Percentiles rank a stretch among this genome's conserved stretches.
Evolutionary conservation across 768 basidiomycete genomes (phyloP).

Genomic region (Auriscalpium microsporum): DNA sequence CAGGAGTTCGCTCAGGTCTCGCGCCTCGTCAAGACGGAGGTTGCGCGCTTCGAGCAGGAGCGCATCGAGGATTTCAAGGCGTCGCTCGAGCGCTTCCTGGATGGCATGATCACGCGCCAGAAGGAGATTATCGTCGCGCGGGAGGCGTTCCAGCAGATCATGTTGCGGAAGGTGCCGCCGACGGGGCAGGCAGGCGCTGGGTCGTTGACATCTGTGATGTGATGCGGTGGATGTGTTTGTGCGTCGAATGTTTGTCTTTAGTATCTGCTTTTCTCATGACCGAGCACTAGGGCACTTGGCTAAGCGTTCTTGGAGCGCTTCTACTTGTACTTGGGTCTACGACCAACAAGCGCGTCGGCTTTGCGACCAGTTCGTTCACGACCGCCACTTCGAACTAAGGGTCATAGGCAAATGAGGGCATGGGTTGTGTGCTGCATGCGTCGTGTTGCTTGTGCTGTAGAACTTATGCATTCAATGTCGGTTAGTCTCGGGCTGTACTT

Average conservation of each 20-base stretch:
- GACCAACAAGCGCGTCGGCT: conserved; percentile 48
- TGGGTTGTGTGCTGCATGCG: no score
- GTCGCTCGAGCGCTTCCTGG: conserved; percentile 72
- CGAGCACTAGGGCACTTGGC: conserved; percentile 18
- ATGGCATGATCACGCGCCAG: conserved; percentile 81
- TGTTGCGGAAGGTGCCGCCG: conserved; percentile 12
- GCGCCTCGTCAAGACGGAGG: conserved; percentile 81
- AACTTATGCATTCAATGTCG: no score
- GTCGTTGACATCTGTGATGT: neutral
- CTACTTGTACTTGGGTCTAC: conserved; percentile 55
- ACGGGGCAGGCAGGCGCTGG: neutral
- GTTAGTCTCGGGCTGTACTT: no score
- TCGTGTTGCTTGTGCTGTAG: no score
- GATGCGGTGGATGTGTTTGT: no score
- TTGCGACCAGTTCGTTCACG: conserved; percentile 14
- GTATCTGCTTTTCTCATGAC: no score
- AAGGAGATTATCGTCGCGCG: conserved; percentile 44
- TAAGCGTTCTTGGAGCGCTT: conserved; percentile 50
- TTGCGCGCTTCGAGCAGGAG: conserved; percentile 87
- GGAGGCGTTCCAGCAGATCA: conserved; percentile 12
- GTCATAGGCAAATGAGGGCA: no score
- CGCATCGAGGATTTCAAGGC: conserved; percentile 89
- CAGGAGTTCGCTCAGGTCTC: conserved; percentile 87
- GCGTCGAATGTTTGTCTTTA: no score
- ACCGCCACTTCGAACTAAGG: no score